phyloP scores from a whole-genome alignment of 345 rosid species.

The Turritis glabra region DNA sequence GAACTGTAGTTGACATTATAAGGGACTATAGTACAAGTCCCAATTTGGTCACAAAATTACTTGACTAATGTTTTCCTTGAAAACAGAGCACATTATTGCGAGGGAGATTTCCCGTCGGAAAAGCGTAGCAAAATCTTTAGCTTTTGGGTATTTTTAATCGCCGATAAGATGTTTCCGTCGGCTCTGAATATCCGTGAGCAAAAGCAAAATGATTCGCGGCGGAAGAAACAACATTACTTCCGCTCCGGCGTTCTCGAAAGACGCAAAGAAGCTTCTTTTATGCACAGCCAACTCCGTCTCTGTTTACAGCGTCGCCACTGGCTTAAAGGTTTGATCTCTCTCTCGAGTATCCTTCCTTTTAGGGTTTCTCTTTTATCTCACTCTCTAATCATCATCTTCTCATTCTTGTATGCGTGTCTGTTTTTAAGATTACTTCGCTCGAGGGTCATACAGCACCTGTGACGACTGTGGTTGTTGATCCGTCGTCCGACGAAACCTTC shows the following conservation, averaged over 20 bases:
- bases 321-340: conserved; percentile 52
- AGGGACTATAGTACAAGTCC: too few species aligned
- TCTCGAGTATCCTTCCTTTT: background rate
- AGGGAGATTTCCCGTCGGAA: background rate
- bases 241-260: conserved; percentile 79
- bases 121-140: background rate
- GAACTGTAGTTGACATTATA: too few species aligned
- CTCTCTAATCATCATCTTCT: background rate
- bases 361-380: background rate
- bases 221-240: conserved; percentile 68
- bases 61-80: background rate
- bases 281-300: conserved; percentile 67
- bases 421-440: conserved; percentile 51
- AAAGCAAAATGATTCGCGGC: conserved; percentile 59
- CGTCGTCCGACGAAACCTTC: conserved; percentile 43
- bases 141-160: background rate
- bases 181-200: background rate
- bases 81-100: background rate
- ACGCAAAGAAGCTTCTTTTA: conserved; percentile 70
- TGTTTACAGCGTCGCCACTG: conserved; percentile 70
- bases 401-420: background rate
- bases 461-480: conserved; percentile 64
- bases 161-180: background rate
- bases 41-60: background rate
- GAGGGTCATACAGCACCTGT: conserved; percentile 73